These are phyloP conservation scores for Neofusicoccum kwambonambiense DNA, from an alignment of 2,329 filamentous ascomycete species.

Conservation along the genomic window DNA sequence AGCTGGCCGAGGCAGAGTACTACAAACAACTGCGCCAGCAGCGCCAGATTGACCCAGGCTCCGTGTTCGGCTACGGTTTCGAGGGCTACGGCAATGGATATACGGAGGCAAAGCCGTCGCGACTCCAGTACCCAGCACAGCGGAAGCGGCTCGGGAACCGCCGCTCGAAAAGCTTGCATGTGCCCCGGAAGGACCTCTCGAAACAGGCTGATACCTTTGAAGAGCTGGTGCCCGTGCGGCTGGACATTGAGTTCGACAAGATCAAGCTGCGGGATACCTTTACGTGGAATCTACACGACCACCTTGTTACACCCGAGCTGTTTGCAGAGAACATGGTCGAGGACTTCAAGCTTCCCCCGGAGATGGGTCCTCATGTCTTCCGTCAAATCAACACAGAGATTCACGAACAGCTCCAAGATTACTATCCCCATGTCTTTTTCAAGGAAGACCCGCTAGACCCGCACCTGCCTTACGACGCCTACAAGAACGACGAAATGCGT, in stretches of 20 bases:
- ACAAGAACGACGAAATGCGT: conserved; percentile 99
- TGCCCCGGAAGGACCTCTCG: conserved; percentile 74
- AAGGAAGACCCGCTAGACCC: conserved; percentile 89
- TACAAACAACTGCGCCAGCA: conserved; percentile 67
- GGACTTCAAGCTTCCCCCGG: conserved; percentile 74
- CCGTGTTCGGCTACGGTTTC: conserved; percentile 71
- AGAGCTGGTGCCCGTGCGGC: conserved; percentile 82
- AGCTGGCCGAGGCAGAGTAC: conserved; percentile 67
- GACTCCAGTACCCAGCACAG: conserved; percentile 75
- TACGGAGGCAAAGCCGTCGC: conserved; percentile 67
- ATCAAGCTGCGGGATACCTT: conserved; percentile 95
- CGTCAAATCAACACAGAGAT: conserved; percentile 73
- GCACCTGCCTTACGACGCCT: conserved; percentile 84
- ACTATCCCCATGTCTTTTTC: conserved; percentile 86
- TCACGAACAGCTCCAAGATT: conserved; percentile 86
- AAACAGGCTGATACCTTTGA: conserved; percentile 88
- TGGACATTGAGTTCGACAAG: conserved; percentile 95
- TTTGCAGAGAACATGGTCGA: conserved; percentile 90
- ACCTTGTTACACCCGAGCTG: conserved; percentile 72
- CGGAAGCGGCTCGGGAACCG: conserved; percentile 75
- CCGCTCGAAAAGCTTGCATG: conserved; percentile 69
- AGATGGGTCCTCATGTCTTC: conserved; percentile 55
- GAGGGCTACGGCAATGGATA: conserved; percentile 83
- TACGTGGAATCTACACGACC: conserved; percentile 96
- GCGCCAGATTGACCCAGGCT: conserved; percentile 55